Evolutionary conservation across 192 early-diverging fungal genomes (phyloP).

Genomic region (Funneliformis mosseae): DNA sequence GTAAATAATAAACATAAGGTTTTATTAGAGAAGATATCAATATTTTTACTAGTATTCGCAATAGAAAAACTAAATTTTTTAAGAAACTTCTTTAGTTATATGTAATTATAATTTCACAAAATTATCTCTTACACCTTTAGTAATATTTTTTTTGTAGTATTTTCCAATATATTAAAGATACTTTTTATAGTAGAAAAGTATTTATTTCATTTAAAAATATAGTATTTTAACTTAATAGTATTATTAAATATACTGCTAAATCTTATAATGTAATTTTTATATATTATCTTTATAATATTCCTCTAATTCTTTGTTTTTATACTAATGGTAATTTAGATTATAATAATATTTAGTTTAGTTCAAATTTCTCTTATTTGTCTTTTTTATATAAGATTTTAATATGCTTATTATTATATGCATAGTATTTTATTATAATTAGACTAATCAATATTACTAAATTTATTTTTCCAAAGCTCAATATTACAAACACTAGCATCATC

Average conservation of each 20-base stretch:
- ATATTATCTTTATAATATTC: not conserved
- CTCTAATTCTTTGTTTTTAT: not conserved
- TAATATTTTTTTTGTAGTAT: conserved; percentile 12
- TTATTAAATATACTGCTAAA: not conserved
- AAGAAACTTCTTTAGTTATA: not conserved
- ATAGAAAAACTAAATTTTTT: not conserved
- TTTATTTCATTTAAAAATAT: conserved; percentile 3
- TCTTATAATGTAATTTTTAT: not conserved
- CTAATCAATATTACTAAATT: too few species aligned
- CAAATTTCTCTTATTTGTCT: conserved; percentile 14
- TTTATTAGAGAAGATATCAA: not conserved
- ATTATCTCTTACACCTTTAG: not conserved
- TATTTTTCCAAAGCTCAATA: too few species aligned
- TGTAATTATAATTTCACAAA: not conserved
- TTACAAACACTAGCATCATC: too few species aligned
- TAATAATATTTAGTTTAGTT: not conserved
- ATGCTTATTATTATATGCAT: not conserved
- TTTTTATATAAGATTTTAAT: conserved; percentile 1
- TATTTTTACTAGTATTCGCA: not conserved
- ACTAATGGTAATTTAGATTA: not conserved
- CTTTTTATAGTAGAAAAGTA: not conserved
- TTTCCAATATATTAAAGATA: not conserved
- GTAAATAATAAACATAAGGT: not conserved
- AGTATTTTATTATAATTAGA: not conserved
- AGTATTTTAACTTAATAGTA: not conserved